phyloP scores from a whole-genome alignment of 495 filamentous ascomycete genomes.

The Halenospora varia region DNA sequence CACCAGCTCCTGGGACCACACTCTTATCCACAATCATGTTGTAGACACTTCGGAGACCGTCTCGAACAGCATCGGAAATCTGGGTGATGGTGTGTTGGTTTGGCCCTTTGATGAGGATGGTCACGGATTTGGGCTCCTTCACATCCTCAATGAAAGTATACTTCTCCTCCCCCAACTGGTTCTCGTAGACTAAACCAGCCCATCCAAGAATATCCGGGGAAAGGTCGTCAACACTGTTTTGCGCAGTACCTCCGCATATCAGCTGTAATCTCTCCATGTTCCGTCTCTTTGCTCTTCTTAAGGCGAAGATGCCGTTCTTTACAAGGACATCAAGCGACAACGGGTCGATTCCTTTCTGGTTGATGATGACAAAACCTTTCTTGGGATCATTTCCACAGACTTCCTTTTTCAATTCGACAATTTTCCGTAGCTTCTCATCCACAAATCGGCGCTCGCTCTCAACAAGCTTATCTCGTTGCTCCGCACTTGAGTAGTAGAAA shows the following conservation, averaged over 20 bases:
- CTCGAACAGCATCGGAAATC: slow-evolving; percentile 94
- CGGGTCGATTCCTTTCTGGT: slow-evolving; percentile 99
- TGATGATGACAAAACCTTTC: slow-evolving; percentile 96
- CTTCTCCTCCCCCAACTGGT: slow-evolving; percentile 97
- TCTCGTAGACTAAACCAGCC: slow-evolving; percentile 96
- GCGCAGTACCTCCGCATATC: slow-evolving; percentile 82
- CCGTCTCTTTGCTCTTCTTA: slow-evolving; percentile 90
- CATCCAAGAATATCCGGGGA: slow-evolving; percentile 87
- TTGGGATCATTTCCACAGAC: slow-evolving; percentile 92
- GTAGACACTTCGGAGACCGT: slow-evolving; percentile 91
- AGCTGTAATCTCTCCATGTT: slow-evolving; percentile 99
- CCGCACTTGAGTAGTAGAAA: slow-evolving; percentile 97
- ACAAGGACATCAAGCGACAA: slow-evolving; percentile 90
- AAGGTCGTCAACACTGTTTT: slow-evolving; percentile 95
- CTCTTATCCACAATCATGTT: slow-evolving; percentile 97
- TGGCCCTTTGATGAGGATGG: slow-evolving; percentile 94
- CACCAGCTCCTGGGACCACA: slow-evolving; percentile 91
- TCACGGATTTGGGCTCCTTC: slow-evolving; percentile 98
- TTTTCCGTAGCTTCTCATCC: slow-evolving; percentile 94
- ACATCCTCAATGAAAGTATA: slow-evolving; percentile 98
- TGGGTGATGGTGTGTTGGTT: slow-evolving; percentile 95
- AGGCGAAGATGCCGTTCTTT: slow-evolving; percentile 95
- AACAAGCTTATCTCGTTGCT: slow-evolving; percentile 94
- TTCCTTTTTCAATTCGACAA: slow-evolving; percentile 96
- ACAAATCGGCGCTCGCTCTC: slow-evolving; percentile 96